These are phyloP conservation scores for Graphiopsis chlorocephala DNA, from an alignment of 2,329 filamentous ascomycete genomes.

Conservation along the genomic window DNA sequence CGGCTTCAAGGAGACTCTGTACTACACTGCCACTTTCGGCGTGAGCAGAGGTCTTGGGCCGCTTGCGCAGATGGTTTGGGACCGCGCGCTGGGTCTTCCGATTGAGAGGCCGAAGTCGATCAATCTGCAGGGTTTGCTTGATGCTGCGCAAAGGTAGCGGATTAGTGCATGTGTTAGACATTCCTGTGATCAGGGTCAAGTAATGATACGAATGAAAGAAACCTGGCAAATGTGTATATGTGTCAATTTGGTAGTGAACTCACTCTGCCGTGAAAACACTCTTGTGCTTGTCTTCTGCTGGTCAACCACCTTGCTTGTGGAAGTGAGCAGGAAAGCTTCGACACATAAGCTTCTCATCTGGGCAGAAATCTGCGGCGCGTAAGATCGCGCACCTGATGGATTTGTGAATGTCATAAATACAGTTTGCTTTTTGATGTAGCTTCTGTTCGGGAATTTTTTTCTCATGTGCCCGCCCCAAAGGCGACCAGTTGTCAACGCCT, in stretches of 20 bases:
- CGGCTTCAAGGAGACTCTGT: slow-evolving; percentile 93
- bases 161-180: background rate
- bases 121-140: slow-evolving; percentile 80
- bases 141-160: slow-evolving; percentile 44
- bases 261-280: background rate
- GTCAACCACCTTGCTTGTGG: background rate
- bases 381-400: background rate
- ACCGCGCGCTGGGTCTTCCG: slow-evolving; percentile 85
- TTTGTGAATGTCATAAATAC: slow-evolving; percentile 9
- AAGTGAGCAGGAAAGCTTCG: background rate
- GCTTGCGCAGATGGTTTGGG: slow-evolving; percentile 93
- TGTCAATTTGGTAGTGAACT: background rate
- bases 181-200: background rate
- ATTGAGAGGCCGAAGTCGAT: slow-evolving; percentile 99
- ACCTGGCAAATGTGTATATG: background rate
- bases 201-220: background rate
- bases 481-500: background rate
- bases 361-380: background rate
- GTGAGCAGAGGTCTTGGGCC: slow-evolving; percentile 77
- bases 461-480: background rate
- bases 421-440: background rate
- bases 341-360: background rate
- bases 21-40: slow-evolving; percentile 76
- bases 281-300: background rate
- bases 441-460: background rate